Conservation (phyloP, 2,329 filamentous ascomycete species). For the Zasmidium cellare region DNA sequence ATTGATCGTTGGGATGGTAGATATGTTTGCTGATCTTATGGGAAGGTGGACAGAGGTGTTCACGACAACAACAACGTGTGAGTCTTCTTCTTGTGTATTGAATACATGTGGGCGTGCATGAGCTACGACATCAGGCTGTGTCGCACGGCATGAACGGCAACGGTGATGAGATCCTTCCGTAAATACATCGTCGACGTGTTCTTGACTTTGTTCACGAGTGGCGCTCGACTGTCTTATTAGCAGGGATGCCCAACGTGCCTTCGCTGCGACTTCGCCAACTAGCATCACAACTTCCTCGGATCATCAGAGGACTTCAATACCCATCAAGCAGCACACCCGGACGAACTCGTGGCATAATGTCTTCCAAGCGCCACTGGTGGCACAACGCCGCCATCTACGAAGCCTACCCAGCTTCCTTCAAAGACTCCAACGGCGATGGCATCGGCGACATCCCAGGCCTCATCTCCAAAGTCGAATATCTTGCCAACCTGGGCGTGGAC, state of each 20-base stretch:
- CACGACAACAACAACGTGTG: too few species aligned
- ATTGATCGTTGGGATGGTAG: too few species aligned
- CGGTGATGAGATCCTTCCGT: background rate
- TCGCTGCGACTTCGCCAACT: too few species aligned
- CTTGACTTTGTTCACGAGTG: background rate
- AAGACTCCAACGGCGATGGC: conserved; percentile 57
- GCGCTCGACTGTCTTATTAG: too few species aligned
- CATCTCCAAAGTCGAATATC: conserved; percentile 63
- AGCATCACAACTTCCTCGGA: too few species aligned
- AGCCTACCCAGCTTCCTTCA: conserved; percentile 47
- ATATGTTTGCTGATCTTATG: too few species aligned
- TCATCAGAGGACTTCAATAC: too few species aligned
- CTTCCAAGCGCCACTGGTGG: conserved; percentile 37
- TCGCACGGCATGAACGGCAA: background rate
- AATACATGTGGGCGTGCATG: background rate
- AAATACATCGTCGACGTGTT: background rate
- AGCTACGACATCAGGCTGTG: background rate
- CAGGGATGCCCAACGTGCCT: too few species aligned
- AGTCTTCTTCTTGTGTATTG: too few species aligned
- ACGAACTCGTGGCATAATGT: background rate
- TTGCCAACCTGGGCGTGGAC: conserved; percentile 61
- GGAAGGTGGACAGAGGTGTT: too few species aligned
- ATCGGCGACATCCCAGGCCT: conserved; percentile 64
- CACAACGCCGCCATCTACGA: conserved; percentile 46
- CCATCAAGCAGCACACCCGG: too few species aligned